These are phyloP conservation scores for Teratosphaeria destructans DNA, from an alignment of 2,329 filamentous ascomycete genomes.

Conservation along the genomic window DNA sequence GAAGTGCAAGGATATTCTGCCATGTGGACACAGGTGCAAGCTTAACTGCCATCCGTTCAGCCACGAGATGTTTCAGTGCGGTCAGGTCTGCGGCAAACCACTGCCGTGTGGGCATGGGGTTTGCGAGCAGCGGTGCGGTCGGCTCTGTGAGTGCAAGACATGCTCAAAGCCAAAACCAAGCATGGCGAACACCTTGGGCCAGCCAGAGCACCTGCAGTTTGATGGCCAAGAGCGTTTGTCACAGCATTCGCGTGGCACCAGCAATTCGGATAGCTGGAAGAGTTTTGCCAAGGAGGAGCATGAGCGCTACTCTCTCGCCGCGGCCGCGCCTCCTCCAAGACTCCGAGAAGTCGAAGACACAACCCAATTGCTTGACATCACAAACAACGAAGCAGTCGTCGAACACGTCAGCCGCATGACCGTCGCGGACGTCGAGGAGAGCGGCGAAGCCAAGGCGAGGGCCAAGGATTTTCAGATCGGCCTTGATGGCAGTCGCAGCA, in stretches of 20 bases:
- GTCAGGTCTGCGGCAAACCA: conserved; percentile 7
- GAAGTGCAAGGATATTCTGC: conserved; percentile 34
- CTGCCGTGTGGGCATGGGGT: conserved; percentile 30
- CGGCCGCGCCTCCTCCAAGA: not conserved
- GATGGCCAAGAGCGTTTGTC: not conserved
- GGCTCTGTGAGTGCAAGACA: conserved; percentile 22
- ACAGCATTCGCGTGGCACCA: not conserved
- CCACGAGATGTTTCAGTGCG: conserved; percentile 26
- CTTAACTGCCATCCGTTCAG: conserved; percentile 42
- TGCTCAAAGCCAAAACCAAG: conserved; percentile 3
- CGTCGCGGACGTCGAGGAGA: not conserved
- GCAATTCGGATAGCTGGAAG: conserved; percentile 8
- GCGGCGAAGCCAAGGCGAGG: not conserved
- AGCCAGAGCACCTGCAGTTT: not conserved
- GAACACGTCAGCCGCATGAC: not conserved
- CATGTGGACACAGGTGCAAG: conserved; percentile 45
- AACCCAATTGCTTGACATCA: not conserved
- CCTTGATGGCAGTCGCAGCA: not conserved
- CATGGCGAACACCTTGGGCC: not conserved
- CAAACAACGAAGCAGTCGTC: not conserved
- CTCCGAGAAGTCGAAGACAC: not conserved
- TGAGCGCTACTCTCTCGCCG: not conserved
- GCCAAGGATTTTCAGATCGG: not conserved
- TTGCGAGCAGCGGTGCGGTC: conserved; percentile 26
- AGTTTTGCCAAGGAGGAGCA: conserved; percentile 11